Evolutionary conservation across 2,329 filamentous ascomycete species (phyloP).

Genomic region (Curvularia verruculosa): DNA sequence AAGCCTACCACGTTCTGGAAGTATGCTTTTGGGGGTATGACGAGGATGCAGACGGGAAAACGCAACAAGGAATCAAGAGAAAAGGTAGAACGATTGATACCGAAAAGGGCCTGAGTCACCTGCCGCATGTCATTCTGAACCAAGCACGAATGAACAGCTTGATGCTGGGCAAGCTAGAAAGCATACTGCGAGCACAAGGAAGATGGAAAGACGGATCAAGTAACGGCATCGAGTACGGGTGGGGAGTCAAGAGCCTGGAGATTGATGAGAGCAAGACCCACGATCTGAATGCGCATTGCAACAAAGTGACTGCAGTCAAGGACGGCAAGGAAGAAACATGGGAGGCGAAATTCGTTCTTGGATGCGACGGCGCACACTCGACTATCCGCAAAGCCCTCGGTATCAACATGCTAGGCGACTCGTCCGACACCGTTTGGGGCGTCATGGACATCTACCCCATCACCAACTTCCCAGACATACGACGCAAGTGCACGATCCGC

Average conservation of each 20-base stretch:
- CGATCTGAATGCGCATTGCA: constrained; percentile 41
- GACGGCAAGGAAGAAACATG: constrained; percentile 39
- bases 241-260: constrained; percentile 57
- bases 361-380: constrained; percentile 61
- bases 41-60: constrained; percentile 28
- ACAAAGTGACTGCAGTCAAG: constrained; percentile 43
- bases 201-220: constrained; percentile 31
- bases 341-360: constrained; percentile 50
- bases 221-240: constrained; percentile 62
- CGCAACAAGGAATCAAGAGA: constrained; percentile 50
- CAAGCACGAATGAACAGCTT: constrained; percentile 72
- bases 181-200: constrained; percentile 33
- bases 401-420: constrained; percentile 65
- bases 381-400: constrained; percentile 58
- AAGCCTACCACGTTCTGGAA: constrained; percentile 71
- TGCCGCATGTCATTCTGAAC: constrained; percentile 72
- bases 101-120: constrained; percentile 64
- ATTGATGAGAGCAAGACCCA: constrained; percentile 54
- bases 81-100: constrained; percentile 60
- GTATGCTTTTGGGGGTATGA: constrained; percentile 57
- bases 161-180: constrained; percentile 60
- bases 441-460: constrained; percentile 60
- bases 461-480: constrained; percentile 59
- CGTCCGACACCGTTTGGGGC: constrained; percentile 63
- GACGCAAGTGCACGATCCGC: constrained; percentile 58